phyloP scores from a whole-genome alignment of 1,284 basidiomycete genomes.

The Ceratobasidium sp. region DNA sequence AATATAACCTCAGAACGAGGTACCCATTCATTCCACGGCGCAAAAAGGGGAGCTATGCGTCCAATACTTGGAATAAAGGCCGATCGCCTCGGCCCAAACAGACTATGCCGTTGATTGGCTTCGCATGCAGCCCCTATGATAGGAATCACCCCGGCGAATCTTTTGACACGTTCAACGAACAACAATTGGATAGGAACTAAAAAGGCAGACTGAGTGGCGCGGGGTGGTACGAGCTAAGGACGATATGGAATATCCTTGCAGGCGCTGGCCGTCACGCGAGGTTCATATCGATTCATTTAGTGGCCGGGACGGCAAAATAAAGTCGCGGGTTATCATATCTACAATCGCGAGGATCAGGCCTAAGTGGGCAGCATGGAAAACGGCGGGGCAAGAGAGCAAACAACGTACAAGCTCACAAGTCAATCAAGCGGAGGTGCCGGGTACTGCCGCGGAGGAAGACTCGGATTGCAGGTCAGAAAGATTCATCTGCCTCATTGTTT shows the following conservation, averaged over 20 bases:
- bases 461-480: constrained; percentile 11
- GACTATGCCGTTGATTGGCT: constrained; percentile 3
- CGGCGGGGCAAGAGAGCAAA: not conserved
- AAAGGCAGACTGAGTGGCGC: not conserved
- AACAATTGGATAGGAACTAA: not conserved
- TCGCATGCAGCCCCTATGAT: not conserved
- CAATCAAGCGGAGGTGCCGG: constrained; percentile 29
- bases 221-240: not conserved
- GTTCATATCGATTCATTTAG: not conserved
- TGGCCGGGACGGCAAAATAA: not conserved
- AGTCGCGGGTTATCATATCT: not conserved
- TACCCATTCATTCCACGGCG: not conserved
- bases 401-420: not conserved
- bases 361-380: not conserved
- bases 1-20: not conserved
- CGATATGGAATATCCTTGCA: not conserved
- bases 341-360: not conserved
- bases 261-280: not conserved
- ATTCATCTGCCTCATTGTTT: constrained; percentile 28
- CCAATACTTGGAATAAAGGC: not conserved
- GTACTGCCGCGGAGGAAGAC: not conserved
- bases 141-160: not conserved
- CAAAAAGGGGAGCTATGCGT: not conserved
- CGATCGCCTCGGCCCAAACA: constrained; percentile 16
- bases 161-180: not conserved